Conservation (phyloP, 1,284 basidiomycete genomes). For the Trametes sp. region DNA sequence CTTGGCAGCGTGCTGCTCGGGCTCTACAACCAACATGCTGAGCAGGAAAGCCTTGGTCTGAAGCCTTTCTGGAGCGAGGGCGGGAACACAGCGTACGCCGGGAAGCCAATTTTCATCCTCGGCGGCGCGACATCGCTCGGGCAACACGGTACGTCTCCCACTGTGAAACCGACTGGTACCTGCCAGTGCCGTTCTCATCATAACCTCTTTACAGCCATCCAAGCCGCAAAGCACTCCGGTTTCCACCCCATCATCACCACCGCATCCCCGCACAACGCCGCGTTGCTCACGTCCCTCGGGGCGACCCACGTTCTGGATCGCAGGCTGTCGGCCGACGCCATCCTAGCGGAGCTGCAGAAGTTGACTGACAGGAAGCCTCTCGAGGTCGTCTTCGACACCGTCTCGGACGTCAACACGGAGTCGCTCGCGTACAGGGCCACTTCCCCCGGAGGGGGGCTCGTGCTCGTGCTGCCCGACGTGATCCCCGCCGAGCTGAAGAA, state of each 20-base stretch:
- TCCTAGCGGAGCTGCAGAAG: constrained; percentile 28
- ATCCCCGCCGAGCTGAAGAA: constrained; percentile 21
- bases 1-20: constrained; percentile 49
- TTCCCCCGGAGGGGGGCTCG: constrained; percentile 30
- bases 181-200: background rate
- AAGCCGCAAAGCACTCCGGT: constrained; percentile 44
- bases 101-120: constrained; percentile 50
- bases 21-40: constrained; percentile 44
- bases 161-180: too few species aligned
- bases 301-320: constrained; percentile 46
- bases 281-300: constrained; percentile 43
- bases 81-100: constrained; percentile 46
- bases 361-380: constrained; percentile 32
- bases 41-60: constrained; percentile 40
- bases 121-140: constrained; percentile 55
- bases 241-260: constrained; percentile 46
- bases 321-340: constrained; percentile 19
- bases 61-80: constrained; percentile 39
- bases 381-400: constrained; percentile 37
- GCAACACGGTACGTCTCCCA: constrained; percentile 42
- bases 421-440: constrained; percentile 31
- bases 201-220: constrained; percentile 36
- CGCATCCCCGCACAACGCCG: constrained; percentile 42
- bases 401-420: constrained; percentile 33
- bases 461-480: constrained; percentile 19